Percentiles rank a stretch among this genome's conserved stretches.
phyloP scores from a whole-genome alignment of 495 filamentous ascomycete species.

The Aspergillus affinis region DNA sequence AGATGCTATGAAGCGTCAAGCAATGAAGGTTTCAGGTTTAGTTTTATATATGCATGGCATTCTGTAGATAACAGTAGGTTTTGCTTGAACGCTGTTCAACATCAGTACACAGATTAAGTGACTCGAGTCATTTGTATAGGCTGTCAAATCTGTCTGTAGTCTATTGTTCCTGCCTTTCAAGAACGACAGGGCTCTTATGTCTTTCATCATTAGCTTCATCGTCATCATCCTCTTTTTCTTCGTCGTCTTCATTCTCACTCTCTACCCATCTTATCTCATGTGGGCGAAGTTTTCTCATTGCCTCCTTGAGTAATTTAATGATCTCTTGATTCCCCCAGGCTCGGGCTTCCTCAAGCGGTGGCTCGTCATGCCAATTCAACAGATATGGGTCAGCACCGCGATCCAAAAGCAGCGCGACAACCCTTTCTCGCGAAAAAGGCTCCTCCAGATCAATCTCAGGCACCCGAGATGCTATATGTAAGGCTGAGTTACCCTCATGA shows the following conservation, averaged over 20 bases:
- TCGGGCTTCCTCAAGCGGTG: not conserved
- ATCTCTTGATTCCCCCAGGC: not conserved
- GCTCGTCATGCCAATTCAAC: not conserved
- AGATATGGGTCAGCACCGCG: not conserved
- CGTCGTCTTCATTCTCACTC: not conserved
- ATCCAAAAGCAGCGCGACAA: not conserved
- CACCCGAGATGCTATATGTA: not conserved
- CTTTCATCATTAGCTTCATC: not conserved
- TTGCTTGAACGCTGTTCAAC: too few relatives aligned
- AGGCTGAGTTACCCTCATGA: not conserved
- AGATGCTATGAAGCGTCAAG: too few relatives aligned
- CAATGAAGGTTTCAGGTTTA: too few relatives aligned
- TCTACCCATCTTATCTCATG: not conserved
- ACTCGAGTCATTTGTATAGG: too few relatives aligned
- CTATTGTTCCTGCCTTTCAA: too few relatives aligned
- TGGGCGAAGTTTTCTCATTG: not conserved
- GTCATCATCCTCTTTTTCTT: not conserved
- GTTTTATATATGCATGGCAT: too few relatives aligned
- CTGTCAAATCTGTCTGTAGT: too few relatives aligned
- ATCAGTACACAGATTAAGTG: too few relatives aligned
- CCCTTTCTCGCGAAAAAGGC: not conserved
- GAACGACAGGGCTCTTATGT: too few relatives aligned
- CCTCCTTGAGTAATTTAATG: not conserved
- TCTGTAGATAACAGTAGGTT: too few relatives aligned
- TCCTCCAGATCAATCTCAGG: not conserved